Evolutionary conservation across 2,329 filamentous ascomycete genomes (phyloP), one percentile per base, ranked within the genome.

Genomic region (Alternaria gaisen): DNA sequence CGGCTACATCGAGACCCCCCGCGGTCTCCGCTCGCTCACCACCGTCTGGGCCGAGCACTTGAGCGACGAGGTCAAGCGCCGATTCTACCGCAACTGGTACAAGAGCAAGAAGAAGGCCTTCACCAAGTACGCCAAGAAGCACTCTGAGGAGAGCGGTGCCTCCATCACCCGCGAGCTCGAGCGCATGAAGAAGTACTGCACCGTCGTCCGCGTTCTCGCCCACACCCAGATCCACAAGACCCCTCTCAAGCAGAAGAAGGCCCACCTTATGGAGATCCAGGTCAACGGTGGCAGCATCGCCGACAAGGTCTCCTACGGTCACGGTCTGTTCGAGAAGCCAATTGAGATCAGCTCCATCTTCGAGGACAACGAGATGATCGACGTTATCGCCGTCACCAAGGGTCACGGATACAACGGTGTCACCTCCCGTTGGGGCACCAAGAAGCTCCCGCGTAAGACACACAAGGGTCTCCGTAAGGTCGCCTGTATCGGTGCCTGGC

Each of bases 71-170:
- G 82, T 99, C 84, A 97, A 97, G 91, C 92, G 95, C 80, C 92
- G 95, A 82, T 99, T 99, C 93, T 99, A 99, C 92, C 98, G 98
- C 93, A 99, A 99, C 91, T 99, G 95, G 95, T 99, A 99, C 92
- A 97, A 97, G 91, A 93, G 90, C 89, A 99, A 99, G 94, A 98
- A 97, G 93, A 99, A 99, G 94, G 95, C 95, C 68, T 99, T 99
- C 88, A 99, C 95, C 89, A 97, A 97, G 89, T 99, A 99, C 87
- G 93, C 95, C 88, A 99, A 98, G 93, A 94, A 97, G 90, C 93
- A 98, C 91, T 93, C 94, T 71, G 94, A 98, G 88, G 90, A 85
- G 87, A 91, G 84, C 85, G 94, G 93, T 79, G 86, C 92, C 76
- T 93, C 92, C 80, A 91, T 98, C 87, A 93, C 91, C 84, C 92